Evolutionary conservation across 805 yeast species (phyloP).

Genomic region (Spathaspora passalidarum): DNA sequence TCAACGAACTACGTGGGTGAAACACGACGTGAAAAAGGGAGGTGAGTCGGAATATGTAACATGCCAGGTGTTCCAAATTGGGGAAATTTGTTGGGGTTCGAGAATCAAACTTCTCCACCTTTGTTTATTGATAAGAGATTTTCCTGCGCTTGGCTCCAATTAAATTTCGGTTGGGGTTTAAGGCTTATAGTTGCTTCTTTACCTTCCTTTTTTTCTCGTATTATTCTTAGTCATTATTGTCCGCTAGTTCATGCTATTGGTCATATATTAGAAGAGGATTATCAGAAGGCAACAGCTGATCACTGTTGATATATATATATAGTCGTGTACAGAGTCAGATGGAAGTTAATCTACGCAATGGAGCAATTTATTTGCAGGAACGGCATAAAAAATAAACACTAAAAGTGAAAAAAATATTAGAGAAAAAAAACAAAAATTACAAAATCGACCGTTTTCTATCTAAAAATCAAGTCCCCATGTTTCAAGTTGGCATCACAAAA

Average conservation of each 20-base stretch:
- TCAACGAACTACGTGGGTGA: no score
- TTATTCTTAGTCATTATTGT: neutral
- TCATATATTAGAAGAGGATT: neutral
- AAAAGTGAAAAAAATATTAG: neutral
- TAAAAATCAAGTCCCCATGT: neutral
- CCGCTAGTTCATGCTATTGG: neutral
- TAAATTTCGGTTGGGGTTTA: neutral
- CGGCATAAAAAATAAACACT: neutral
- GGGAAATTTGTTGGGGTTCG: constrained; percentile 1
- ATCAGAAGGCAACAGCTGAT: neutral
- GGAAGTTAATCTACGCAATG: neutral
- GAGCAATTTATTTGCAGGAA: neutral
- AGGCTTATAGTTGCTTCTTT: neutral
- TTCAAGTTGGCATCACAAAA: neutral
- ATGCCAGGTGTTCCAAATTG: neutral
- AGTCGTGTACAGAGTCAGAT: no score
- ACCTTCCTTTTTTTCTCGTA: neutral
- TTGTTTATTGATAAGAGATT: neutral
- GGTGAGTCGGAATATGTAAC: neutral
- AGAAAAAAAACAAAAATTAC: neutral
- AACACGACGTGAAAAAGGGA: neutral
- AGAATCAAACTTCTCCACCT: neutral
- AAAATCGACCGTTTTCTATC: neutral
- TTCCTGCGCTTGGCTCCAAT: neutral
- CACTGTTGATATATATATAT: no score